These are phyloP conservation scores for Monosporozyma solicola DNA, from an alignment of 805 yeast species.

Conservation along the genomic window DNA sequence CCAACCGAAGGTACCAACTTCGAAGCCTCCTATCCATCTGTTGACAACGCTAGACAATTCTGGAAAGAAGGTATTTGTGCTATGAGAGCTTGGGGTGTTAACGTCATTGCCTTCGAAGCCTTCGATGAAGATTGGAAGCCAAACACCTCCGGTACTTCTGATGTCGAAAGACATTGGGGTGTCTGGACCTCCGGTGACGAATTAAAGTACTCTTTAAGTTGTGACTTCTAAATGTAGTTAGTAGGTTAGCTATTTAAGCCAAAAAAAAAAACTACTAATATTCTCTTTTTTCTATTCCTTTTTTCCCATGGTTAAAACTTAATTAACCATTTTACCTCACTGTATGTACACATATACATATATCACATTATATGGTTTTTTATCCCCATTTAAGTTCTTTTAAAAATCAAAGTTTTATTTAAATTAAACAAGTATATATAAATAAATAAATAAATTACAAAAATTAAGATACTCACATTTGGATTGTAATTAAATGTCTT, in stretches of 20 bases:
- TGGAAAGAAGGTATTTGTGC: constrained; percentile 90
- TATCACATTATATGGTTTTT: background rate
- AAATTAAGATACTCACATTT: background rate
- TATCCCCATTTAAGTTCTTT: background rate
- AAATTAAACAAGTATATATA: background rate
- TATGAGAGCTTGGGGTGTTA: constrained; percentile 91
- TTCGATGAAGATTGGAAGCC: constrained; percentile 97
- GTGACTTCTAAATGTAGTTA: constrained; percentile 34
- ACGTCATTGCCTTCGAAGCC: constrained; percentile 89
- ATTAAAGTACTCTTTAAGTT: constrained; percentile 39
- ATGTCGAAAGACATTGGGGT: constrained; percentile 95
- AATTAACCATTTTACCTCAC: background rate
- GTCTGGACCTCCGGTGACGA: constrained; percentile 50
- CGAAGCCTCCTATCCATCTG: constrained; percentile 58
- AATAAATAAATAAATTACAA: background rate
- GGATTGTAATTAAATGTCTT: too few species aligned
- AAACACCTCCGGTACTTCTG: constrained; percentile 71
- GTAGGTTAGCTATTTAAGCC: too few species aligned
- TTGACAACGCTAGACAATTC: constrained; percentile 64
- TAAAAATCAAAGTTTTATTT: background rate
- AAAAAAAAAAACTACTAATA: too few species aligned
- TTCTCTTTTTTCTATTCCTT: background rate
- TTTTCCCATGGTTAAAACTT: background rate
- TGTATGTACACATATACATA: background rate
- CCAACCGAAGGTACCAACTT: constrained; percentile 77